Conservation (phyloP, 805 yeast genomes). For the Suhomyces xylopsoci region DNA sequence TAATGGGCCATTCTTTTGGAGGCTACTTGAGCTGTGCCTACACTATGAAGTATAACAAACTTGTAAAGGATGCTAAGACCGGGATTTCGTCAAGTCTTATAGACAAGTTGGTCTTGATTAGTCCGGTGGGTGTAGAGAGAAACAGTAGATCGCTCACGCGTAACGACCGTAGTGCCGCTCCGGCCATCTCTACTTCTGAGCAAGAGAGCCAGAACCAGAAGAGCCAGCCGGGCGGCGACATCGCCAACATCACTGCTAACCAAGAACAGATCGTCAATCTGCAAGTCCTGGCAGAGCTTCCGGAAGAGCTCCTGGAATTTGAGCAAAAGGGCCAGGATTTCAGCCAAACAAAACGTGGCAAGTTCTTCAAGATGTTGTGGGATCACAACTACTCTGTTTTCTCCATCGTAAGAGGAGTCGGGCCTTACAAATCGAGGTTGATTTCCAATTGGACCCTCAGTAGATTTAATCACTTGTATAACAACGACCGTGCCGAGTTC, state of each 20-base stretch:
- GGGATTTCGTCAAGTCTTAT: slow-evolving; percentile 23
- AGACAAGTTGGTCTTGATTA: slow-evolving; percentile 37
- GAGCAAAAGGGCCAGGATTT: slow-evolving; percentile 8
- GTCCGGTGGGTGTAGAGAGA: slow-evolving; percentile 45
- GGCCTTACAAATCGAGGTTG: slow-evolving; percentile 53
- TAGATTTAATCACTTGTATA: slow-evolving; percentile 42
- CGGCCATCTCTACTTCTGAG: slow-evolving; percentile 10
- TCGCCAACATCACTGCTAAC: slow-evolving; percentile 12
- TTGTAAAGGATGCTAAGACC: slow-evolving; percentile 11
- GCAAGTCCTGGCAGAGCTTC: slow-evolving; percentile 24
- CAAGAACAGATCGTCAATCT: slow-evolving; percentile 25
- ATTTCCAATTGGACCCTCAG: slow-evolving; percentile 53
- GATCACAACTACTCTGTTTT: slow-evolving; percentile 54
- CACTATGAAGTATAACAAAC: slow-evolving; percentile 38
- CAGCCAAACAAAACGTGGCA: slow-evolving; percentile 14
- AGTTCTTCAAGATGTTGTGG: slow-evolving; percentile 47
- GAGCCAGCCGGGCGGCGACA: slow-evolving; percentile 12
- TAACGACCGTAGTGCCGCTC: neutral
- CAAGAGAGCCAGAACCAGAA: slow-evolving; percentile 14
- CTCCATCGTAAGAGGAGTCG: slow-evolving; percentile 44
- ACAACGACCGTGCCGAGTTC: slow-evolving; percentile 28
- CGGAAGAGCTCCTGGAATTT: slow-evolving; percentile 4
- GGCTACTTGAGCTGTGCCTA: slow-evolving; percentile 44
- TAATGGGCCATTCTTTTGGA: slow-evolving; percentile 46
- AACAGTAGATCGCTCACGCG: slow-evolving; percentile 24